Percentiles rank a stretch among this genome's conserved stretches.
Evolutionary conservation across 257 asterid species (phyloP).

Genomic region (Petunia axillaris): DNA sequence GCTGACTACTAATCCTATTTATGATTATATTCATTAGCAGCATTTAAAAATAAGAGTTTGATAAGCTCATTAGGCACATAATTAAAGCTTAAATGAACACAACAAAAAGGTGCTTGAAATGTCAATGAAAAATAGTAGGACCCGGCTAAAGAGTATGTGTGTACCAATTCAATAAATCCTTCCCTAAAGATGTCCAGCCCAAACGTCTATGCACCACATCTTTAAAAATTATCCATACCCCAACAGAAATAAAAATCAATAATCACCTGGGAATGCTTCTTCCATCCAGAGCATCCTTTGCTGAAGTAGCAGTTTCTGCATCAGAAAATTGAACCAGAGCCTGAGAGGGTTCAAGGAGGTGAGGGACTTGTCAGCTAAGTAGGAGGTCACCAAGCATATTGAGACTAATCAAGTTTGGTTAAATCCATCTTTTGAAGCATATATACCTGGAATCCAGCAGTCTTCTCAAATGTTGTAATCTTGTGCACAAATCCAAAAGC

Average conservation of each 20-base stretch:
- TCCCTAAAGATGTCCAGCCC: conserved; percentile 68
- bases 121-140: conserved; percentile 41
- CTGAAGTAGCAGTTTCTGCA: conserved; percentile 82
- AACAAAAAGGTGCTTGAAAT: conserved; percentile 36
- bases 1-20: conserved; percentile 11
- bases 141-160: conserved; percentile 66
- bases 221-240: conserved; percentile 47
- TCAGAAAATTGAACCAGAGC: conserved; percentile 94
- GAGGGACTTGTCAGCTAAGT: conserved; percentile 22
- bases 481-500: conserved; percentile 93
- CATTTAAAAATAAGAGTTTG: not conserved
- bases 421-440: conserved; percentile 22
- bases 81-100: not conserved
- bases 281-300: conserved; percentile 96
- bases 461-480: conserved; percentile 95
- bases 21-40: not conserved
- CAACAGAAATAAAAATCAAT: conserved; percentile 64
- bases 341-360: conserved; percentile 36
- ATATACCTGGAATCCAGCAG: conserved; percentile 94
- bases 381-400: conserved; percentile 5
- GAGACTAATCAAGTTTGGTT: conserved; percentile 12
- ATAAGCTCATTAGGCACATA: conserved; percentile 15
- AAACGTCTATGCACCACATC: conserved; percentile 57
- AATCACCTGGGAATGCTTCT: conserved; percentile 97
- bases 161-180: conserved; percentile 58